phyloP scores from a whole-genome alignment of 2,329 filamentous ascomycete species.

The Fusarium sp. region DNA sequence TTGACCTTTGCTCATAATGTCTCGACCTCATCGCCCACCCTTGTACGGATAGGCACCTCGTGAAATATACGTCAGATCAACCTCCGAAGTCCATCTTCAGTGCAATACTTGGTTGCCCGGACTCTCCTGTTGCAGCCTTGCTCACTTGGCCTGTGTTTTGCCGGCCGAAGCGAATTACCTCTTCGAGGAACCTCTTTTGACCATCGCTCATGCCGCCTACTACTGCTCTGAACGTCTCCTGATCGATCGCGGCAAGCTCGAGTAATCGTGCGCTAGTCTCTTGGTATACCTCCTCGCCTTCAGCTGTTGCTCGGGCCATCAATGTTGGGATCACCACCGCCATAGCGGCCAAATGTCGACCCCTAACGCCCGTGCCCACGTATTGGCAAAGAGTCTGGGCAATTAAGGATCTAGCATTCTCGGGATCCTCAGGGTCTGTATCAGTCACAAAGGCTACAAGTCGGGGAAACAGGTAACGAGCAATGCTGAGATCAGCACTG shows the following conservation, averaged over 20 bases:
- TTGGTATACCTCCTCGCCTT: constrained; percentile 68
- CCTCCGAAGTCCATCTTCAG: constrained; percentile 91
- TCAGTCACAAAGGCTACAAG: constrained; percentile 79
- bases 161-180: constrained; percentile 75
- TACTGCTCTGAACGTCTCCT: constrained; percentile 76
- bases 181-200: constrained; percentile 82
- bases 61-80: constrained; percentile 28
- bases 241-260: constrained; percentile 82
- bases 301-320: constrained; percentile 74
- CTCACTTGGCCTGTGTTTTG: constrained; percentile 53
- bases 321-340: constrained; percentile 81
- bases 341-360: constrained; percentile 69
- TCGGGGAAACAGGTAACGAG: constrained; percentile 77
- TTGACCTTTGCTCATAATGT: constrained; percentile 6
- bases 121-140: constrained; percentile 54
- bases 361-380: constrained; percentile 59
- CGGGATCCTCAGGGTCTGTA: constrained; percentile 79
- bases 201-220: constrained; percentile 76
- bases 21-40: not conserved
- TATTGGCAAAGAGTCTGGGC: constrained; percentile 81
- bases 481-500: constrained; percentile 76
- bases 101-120: constrained; percentile 82
- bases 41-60: not conserved
- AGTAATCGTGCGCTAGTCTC: constrained; percentile 82
- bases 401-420: constrained; percentile 75